These are phyloP conservation scores for Botrytis sinoallii DNA, from an alignment of 2,329 filamentous ascomycete genomes.

Conservation along the genomic window DNA sequence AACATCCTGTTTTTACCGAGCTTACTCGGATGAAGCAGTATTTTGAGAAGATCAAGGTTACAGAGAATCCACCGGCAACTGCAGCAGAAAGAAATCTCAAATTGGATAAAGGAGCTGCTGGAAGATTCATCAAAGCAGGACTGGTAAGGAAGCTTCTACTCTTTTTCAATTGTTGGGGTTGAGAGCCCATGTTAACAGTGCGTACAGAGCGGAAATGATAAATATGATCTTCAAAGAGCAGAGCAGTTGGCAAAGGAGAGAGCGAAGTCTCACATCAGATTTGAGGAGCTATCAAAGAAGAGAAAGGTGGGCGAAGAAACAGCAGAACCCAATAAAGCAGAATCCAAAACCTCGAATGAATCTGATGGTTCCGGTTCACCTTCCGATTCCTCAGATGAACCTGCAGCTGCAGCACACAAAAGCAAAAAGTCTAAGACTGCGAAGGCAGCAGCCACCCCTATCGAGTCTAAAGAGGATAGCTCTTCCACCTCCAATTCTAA, in stretches of 20 bases:
- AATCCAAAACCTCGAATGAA: slow-evolving; percentile 21
- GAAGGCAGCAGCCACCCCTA: slow-evolving; percentile 24
- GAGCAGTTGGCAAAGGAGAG: slow-evolving; percentile 50
- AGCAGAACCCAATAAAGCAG: slow-evolving; percentile 1
- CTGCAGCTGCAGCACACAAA: slow-evolving; percentile 12
- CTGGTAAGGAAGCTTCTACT: slow-evolving; percentile 53
- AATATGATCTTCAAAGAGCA: slow-evolving; percentile 48
- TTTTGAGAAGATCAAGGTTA: slow-evolving; percentile 82
- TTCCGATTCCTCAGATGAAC: slow-evolving; percentile 20
- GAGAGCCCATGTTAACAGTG: slow-evolving; percentile 20
- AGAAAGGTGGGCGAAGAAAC: slow-evolving; percentile 28
- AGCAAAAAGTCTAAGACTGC: slow-evolving; percentile 37
- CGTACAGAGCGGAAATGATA: slow-evolving; percentile 43
- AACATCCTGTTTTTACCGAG: slow-evolving; percentile 82
- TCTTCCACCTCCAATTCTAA: background rate
- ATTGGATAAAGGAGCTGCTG: slow-evolving; percentile 72
- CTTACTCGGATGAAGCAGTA: slow-evolving; percentile 85
- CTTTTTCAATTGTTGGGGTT: background rate
- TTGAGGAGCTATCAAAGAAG: slow-evolving; percentile 42
- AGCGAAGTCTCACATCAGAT: slow-evolving; percentile 48
- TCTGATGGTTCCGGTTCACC: slow-evolving; percentile 27
- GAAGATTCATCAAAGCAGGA: slow-evolving; percentile 77
- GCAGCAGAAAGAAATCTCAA: slow-evolving; percentile 42
- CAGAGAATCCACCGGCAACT: slow-evolving; percentile 58
- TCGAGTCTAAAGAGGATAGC: background rate